Percentiles rank a stretch among this genome's conserved stretches.
These are phyloP conservation scores for Musa troglodytarum DNA, from an alignment of 176 grass and related monocot genomes.

Conservation along the genomic window DNA sequence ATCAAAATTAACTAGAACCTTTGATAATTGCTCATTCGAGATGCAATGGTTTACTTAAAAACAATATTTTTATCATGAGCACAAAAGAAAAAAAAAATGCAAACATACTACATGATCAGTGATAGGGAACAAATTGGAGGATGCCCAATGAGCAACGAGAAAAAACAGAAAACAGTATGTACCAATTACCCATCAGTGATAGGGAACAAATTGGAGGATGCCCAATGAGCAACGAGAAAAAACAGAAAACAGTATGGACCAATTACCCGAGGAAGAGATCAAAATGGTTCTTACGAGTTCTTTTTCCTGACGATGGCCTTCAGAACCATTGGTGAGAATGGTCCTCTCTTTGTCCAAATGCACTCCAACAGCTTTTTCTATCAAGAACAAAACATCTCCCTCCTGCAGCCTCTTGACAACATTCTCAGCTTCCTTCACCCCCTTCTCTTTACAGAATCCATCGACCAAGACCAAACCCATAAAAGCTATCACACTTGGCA, in stretches of 20 bases:
- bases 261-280: constrained; percentile 8
- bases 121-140: background rate
- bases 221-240: background rate
- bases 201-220: background rate
- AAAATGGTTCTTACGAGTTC: constrained; percentile 31
- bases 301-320: constrained; percentile 74
- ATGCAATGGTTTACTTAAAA: too few relatives aligned
- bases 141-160: background rate
- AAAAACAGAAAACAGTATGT: too few relatives aligned
- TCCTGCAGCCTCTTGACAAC: constrained; percentile 63
- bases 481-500: constrained; percentile 6
- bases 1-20: too few relatives aligned
- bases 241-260: background rate
- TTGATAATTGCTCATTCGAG: too few relatives aligned
- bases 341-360: constrained; percentile 92
- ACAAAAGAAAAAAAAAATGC: too few relatives aligned
- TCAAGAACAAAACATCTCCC: constrained; percentile 62
- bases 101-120: background rate
- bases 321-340: constrained; percentile 60
- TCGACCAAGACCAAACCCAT: constrained; percentile 63
- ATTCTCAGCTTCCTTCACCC: constrained; percentile 45
- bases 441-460: constrained; percentile 48
- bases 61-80: too few relatives aligned
- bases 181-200: background rate
- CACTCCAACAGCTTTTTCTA: constrained; percentile 72